phyloP scores from a whole-genome alignment of 176 grass and related monocot species.

The Eleusine indica region DNA sequence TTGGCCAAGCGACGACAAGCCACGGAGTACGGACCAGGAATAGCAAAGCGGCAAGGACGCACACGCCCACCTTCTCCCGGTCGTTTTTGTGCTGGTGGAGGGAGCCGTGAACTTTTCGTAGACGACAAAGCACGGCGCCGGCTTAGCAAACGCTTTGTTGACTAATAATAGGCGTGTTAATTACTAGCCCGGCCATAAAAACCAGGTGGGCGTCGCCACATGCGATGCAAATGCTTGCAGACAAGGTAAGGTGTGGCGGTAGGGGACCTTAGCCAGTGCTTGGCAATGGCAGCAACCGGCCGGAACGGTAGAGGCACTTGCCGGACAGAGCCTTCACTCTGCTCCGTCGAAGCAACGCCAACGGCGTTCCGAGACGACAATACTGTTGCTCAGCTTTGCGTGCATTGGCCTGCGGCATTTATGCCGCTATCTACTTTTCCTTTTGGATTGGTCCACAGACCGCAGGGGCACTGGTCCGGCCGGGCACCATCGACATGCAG shows the following conservation, averaged over 20 bases:
- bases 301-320: background rate
- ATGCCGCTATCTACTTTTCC: constrained; percentile 20
- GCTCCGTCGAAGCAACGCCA: background rate
- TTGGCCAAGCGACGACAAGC: background rate
- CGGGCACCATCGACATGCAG: constrained; percentile 4
- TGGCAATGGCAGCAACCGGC: background rate
- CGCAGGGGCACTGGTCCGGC: background rate
- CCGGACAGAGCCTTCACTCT: background rate
- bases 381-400: background rate
- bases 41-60: background rate
- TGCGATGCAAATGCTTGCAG: background rate
- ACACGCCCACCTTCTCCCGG: background rate
- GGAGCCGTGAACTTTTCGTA: background rate
- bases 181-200: background rate
- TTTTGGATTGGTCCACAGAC: constrained; percentile 45
- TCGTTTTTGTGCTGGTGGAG: background rate
- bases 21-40: background rate
- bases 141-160: background rate
- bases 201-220: constrained; percentile 27
- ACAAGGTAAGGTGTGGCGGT: background rate
- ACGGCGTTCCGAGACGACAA: background rate
- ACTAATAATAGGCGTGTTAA: background rate
- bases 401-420: constrained; percentile 25
- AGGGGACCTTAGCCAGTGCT: background rate
- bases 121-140: constrained; percentile 23